phyloP scores from a whole-genome alignment of 148 eudicot species.

The Chenopodium album region DNA sequence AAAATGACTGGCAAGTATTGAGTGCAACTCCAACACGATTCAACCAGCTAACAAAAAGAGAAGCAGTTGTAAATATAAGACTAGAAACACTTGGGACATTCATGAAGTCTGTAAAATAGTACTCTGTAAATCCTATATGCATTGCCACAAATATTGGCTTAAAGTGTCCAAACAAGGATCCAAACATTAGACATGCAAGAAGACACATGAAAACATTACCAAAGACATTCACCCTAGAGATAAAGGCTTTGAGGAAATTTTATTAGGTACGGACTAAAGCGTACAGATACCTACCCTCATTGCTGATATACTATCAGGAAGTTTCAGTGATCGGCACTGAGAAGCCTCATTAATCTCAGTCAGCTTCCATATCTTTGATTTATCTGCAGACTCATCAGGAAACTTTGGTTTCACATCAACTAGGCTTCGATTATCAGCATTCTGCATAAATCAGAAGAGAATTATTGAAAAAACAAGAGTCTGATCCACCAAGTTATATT shows the following conservation, averaged over 20 bases:
- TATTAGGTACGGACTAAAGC: too few species aligned
- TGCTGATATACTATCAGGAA: slow-evolving; percentile 68
- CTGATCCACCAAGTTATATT: neutral
- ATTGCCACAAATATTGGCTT: neutral
- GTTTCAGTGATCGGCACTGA: slow-evolving; percentile 77
- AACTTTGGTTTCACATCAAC: slow-evolving; percentile 66
- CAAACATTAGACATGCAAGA: neutral
- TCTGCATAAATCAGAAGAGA: slow-evolving; percentile 42
- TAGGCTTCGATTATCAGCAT: slow-evolving; percentile 51
- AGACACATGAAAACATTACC: neutral
- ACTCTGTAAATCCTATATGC: neutral
- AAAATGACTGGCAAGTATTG: neutral
- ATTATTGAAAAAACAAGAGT: neutral
- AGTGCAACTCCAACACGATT: neutral
- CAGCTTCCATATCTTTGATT: slow-evolving; percentile 66
- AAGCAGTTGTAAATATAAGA: neutral
- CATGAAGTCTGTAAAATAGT: neutral
- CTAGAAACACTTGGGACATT: neutral
- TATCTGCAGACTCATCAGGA: slow-evolving; percentile 60
- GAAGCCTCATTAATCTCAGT: slow-evolving; percentile 67
- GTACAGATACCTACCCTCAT: slow-evolving; percentile 43
- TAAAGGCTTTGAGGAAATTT: too few species aligned
- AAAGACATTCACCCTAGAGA: slow-evolving; percentile 5
- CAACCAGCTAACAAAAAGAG: neutral
- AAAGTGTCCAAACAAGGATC: neutral